Percentiles rank a stretch among this genome's conserved stretches.
Conservation (phyloP, 129 eudicot genomes). For the Saussurea involucrata region DNA sequence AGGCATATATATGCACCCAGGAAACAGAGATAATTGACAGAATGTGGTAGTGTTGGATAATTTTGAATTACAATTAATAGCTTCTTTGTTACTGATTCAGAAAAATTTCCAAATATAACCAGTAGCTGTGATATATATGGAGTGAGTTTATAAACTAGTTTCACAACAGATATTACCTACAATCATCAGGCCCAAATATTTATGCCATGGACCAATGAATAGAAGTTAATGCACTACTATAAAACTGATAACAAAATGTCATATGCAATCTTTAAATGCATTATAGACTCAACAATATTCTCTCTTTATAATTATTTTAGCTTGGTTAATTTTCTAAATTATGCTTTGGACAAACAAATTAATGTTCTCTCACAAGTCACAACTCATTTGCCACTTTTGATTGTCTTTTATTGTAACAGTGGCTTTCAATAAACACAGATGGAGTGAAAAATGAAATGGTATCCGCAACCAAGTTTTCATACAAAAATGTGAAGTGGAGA, state of each 20-base stretch:
- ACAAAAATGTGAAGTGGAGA: conserved; percentile 27
- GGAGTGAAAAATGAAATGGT: conserved; percentile 18
- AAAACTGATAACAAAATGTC: too few species aligned
- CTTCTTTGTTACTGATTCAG: neutral
- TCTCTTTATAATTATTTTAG: too few species aligned
- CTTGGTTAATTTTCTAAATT: too few species aligned
- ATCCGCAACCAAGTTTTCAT: conserved; percentile 22
- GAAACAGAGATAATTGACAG: too few species aligned
- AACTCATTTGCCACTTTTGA: neutral
- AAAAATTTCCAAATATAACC: too few species aligned
- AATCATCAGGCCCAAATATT: neutral
- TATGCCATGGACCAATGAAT: neutral
- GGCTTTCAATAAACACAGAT: conserved; percentile 17
- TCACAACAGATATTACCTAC: neutral
- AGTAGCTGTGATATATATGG: too few species aligned
- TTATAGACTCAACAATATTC: too few species aligned
- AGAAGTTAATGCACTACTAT: neutral
- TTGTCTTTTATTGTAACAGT: too few species aligned
- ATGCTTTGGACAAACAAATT: too few species aligned
- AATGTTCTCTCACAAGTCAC: too few species aligned
- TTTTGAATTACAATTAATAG: neutral
- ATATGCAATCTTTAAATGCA: too few species aligned
- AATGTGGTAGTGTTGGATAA: neutral
- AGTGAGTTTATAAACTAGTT: neutral
- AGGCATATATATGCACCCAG: too few species aligned